Evolutionary conservation across 31 red algal genomes (phyloP).

Genomic region (Porphyra umbilicalis): DNA sequence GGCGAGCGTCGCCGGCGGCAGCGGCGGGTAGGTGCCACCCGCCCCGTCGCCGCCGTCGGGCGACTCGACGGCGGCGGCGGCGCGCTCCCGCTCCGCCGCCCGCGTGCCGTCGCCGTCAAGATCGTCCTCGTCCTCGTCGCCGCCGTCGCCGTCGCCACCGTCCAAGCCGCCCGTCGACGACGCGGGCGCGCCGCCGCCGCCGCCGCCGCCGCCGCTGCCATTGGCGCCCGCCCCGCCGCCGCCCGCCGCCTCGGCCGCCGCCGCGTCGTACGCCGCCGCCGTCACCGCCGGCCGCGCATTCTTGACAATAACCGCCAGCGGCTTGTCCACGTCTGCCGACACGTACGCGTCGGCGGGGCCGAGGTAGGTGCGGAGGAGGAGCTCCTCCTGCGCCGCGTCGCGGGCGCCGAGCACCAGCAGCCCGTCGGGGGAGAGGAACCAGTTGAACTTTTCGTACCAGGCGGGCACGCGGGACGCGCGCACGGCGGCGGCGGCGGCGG

Average conservation of each 20-base stretch:
- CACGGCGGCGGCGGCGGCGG: constrained; percentile 52
- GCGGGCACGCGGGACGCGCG: constrained; percentile 49
- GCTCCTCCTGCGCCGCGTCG: constrained; percentile 95
- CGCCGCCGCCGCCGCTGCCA: background rate
- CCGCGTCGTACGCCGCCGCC: background rate
- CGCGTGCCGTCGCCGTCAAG: background rate
- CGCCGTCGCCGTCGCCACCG: background rate
- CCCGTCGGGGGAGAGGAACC: constrained; percentile 89
- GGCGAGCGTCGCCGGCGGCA: constrained; percentile 65
- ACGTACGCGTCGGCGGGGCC: constrained; percentile 84
- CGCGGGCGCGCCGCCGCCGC: background rate
- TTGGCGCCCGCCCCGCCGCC: background rate
- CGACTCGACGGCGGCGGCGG: background rate
- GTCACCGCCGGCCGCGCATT: constrained; percentile 14
- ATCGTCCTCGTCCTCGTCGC: background rate
- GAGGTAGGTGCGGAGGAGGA: constrained; percentile 89
- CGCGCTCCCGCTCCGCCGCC: background rate
- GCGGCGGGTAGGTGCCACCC: background rate
- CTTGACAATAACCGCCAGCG: constrained; percentile 77
- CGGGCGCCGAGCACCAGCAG: constrained; percentile 85
- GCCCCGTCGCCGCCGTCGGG: background rate
- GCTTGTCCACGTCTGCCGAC: constrained; percentile 83
- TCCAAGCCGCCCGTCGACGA: background rate
- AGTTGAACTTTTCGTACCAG: constrained; percentile 99
- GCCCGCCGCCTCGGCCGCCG: background rate